Evolutionary conservation across 2,329 filamentous ascomycete species (phyloP).

Genomic region (Bipolaris sorokiniana): DNA sequence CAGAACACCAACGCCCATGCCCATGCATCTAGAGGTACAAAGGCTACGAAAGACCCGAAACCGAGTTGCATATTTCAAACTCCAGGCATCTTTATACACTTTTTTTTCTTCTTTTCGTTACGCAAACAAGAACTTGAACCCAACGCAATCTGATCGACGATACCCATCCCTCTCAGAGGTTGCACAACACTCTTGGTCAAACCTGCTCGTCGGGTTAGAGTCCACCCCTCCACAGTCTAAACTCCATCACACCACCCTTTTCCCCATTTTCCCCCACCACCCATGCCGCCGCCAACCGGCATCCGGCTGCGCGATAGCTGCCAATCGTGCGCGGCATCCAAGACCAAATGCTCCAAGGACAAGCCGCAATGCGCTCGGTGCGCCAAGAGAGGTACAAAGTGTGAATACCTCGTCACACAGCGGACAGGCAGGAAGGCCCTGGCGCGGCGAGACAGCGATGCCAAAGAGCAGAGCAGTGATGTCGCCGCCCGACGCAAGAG

Average conservation of each 20-base stretch:
- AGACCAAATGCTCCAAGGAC: conserved; percentile 1
- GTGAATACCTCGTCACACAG: conserved; percentile 2
- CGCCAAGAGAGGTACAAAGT: background rate
- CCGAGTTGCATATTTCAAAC: too few relatives aligned
- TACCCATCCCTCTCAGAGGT: too few relatives aligned
- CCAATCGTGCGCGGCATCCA: conserved; percentile 1
- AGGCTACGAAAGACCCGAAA: too few relatives aligned
- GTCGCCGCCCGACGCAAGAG: background rate
- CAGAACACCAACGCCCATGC: too few relatives aligned
- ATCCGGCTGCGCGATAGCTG: conserved; percentile 1
- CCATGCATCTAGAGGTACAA: too few relatives aligned
- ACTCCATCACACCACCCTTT: too few relatives aligned
- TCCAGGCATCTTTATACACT: too few relatives aligned
- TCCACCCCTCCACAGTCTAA: background rate
- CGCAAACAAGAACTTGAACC: too few relatives aligned
- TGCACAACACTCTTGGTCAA: too few relatives aligned
- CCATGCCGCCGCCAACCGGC: conserved; percentile 1
- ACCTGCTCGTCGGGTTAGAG: too few relatives aligned
- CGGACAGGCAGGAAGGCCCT: background rate
- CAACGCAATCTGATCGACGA: too few relatives aligned
- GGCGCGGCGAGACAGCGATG: background rate
- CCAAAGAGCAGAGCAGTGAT: background rate
- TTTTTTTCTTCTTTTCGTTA: too few relatives aligned
- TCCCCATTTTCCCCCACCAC: background rate
- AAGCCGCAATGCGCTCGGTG: background rate